Conservation (phyloP, 163 green algal genomes). For the Prototheca stagnorum region DNA sequence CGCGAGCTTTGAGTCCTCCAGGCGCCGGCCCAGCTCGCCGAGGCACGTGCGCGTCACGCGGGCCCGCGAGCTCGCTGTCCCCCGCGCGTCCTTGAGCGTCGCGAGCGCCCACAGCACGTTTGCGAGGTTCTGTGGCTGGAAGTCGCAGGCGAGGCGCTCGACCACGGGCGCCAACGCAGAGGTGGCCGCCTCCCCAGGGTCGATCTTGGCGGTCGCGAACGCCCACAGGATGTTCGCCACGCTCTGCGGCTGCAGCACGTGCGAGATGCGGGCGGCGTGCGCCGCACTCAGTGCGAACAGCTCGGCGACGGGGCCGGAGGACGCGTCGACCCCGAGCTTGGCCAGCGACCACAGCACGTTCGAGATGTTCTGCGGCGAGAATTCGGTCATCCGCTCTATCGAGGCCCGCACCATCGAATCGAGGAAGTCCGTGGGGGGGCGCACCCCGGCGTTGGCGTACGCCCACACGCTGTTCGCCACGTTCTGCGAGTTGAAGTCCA, state of each 20-base stretch:
- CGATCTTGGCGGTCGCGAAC: constrained; percentile 17
- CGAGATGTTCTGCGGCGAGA: constrained; percentile 9
- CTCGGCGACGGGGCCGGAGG: background rate
- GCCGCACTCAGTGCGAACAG: constrained; percentile 3
- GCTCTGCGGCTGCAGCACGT: constrained; percentile 21
- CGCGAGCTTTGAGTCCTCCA: constrained; percentile 3
- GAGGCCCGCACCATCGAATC: constrained; percentile 5
- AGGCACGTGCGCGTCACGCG: constrained; percentile 1
- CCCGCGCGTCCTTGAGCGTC: constrained; percentile 13
- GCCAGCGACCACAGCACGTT: constrained; percentile 1
- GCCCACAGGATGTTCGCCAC: constrained; percentile 31
- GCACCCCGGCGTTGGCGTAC: constrained; percentile 27
- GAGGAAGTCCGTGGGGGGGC: background rate
- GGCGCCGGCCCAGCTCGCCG: constrained; percentile 8
- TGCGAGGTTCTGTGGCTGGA: constrained; percentile 28
- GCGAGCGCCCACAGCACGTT: constrained; percentile 32
- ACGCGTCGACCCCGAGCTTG: too few relatives aligned
- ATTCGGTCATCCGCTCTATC: constrained; percentile 7
- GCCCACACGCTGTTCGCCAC: constrained; percentile 29
- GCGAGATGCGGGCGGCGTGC: constrained; percentile 10
- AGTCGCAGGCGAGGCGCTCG: constrained; percentile 7
- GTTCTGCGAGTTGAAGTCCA: constrained; percentile 38
- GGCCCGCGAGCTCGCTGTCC: background rate
- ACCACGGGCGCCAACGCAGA: constrained; percentile 9
- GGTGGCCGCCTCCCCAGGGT: constrained; percentile 6